Evolutionary conservation across 352 stramenopile genomes (phyloP).

Genomic region (Paralagenidium karlingii): DNA sequence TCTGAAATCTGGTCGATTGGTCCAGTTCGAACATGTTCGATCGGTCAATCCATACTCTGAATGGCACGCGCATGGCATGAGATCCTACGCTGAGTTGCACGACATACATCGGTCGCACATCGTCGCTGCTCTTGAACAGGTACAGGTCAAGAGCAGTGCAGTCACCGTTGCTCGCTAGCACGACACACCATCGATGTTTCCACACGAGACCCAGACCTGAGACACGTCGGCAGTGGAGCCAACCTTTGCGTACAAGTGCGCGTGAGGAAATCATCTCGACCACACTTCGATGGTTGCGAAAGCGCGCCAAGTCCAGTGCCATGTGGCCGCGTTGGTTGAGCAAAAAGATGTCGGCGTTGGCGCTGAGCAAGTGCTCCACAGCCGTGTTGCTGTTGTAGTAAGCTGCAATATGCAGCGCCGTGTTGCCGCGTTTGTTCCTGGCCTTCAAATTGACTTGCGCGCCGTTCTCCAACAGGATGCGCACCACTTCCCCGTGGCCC

Average conservation of each 20-base stretch:
- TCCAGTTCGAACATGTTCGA: no score
- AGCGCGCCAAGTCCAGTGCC: conserved; percentile 38
- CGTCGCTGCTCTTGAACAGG: not conserved
- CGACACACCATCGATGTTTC: conserved; percentile 48
- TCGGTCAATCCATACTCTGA: no score
- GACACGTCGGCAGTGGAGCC: conserved; percentile 18
- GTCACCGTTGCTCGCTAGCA: conserved; percentile 10
- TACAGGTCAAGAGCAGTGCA: not conserved
- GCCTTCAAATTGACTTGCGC: conserved; percentile 25
- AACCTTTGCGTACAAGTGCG: not conserved
- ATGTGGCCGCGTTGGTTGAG: conserved; percentile 46
- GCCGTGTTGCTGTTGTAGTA: conserved; percentile 30
- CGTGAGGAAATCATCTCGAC: no score
- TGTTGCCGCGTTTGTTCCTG: conserved; percentile 24
- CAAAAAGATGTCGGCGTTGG: conserved; percentile 23
- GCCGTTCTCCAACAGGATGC: conserved; percentile 40
- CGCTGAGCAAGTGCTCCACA: conserved; percentile 39
- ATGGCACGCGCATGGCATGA: no score
- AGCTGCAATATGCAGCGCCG: conserved; percentile 55
- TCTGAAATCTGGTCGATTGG: no score
- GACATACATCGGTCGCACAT: not conserved
- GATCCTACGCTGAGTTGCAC: no score
- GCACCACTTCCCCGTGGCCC: conserved; percentile 26
- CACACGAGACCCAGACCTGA: conserved; percentile 32
- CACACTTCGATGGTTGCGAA: not conserved